A percentile compares a stretch with the other conserved stretches of the same genome.
phyloP scores from a whole-genome alignment of 179 eudicot genomes.

The Spergularia azorica region DNA sequence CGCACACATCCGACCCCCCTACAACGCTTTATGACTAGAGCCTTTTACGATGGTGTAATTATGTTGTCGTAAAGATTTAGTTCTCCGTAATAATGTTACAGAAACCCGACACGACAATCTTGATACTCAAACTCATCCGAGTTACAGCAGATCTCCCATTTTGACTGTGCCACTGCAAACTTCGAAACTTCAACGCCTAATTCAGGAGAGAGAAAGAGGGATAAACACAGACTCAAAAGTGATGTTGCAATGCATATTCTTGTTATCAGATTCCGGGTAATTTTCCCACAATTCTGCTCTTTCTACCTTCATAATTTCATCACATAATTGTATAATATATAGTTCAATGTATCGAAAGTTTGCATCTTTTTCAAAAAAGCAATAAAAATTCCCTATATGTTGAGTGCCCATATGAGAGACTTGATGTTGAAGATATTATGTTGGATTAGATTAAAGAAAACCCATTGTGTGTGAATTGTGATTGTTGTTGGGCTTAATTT shows the following conservation, averaged over 20 bases:
- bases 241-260: constrained; percentile 91
- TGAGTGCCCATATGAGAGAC: constrained; percentile 11
- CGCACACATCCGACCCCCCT: too few relatives aligned
- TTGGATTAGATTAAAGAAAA: not conserved
- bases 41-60: too few relatives aligned
- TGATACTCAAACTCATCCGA: too few relatives aligned
- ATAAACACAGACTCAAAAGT: not conserved
- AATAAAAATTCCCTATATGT: not conserved
- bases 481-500: not conserved
- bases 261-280: constrained; percentile 97
- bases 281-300: constrained; percentile 5
- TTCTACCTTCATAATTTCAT: constrained; percentile 6
- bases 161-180: not conserved
- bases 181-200: constrained; percentile 4
- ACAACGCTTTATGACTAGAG: too few relatives aligned
- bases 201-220: constrained; percentile 5
- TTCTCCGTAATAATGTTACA: too few relatives aligned
- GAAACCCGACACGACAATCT: not conserved
- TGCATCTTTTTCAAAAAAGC: not conserved
- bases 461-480: constrained; percentile 2
- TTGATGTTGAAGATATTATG: not conserved
- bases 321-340: not conserved
- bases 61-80: too few relatives aligned
- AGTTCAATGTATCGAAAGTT: not conserved
- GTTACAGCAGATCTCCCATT: not conserved